Base-by-base conservation (phyloP, 768 basidiomycete genomes). In the Boletus subparvulus region DNA sequence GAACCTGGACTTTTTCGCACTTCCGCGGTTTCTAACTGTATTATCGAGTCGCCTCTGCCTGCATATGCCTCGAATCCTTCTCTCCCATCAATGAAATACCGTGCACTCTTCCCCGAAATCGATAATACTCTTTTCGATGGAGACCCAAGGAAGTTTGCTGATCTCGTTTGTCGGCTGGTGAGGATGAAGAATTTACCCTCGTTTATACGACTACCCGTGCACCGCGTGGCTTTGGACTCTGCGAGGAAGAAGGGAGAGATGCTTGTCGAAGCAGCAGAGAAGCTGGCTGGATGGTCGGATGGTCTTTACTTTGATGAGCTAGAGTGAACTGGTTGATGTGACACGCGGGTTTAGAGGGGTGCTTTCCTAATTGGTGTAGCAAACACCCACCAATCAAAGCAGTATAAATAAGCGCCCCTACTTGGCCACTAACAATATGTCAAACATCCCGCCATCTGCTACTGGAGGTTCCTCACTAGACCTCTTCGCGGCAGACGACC, bases 401-500 rank as follows among this genome's bases (percentile, higher is more conserved):
- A 48, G 51, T n/a, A 63, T 63, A 77, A 79, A 79, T 70, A 66
- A 58, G 49, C 50, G 41, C 55, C 59, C 40, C 42, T 30, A 19
- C 58, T 59, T 52, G 44, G 45, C 36, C 52, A 46, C 32, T 39
- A 32, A 49, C 48, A 51, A 6, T 26, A 72, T 74, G 73, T 59
- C 72, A 30, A 51, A 52, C 59, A 21, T 46, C 68, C 78, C 74
- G 55, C 77, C 80, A 74, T 75, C 84, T 70, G 73, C 78, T 37
- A 74, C 79, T 43, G 75, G 76, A 45, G 83, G 80, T 44, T 80
- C 85, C 41, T 80, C 81, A 51, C 75, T 78, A 50, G 80, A 80
- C 61, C 74, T 75, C 26, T 95, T 96, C 70, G 87, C 84, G 48
- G 78, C 83, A 41, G 94, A 97, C 74, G 88, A 88, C 56, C 84